Percentiles rank a stretch among this genome's conserved stretches.
phyloP scores from a whole-genome alignment of 2,329 filamentous ascomycete species.

The Aspergillus thermomutatus region DNA sequence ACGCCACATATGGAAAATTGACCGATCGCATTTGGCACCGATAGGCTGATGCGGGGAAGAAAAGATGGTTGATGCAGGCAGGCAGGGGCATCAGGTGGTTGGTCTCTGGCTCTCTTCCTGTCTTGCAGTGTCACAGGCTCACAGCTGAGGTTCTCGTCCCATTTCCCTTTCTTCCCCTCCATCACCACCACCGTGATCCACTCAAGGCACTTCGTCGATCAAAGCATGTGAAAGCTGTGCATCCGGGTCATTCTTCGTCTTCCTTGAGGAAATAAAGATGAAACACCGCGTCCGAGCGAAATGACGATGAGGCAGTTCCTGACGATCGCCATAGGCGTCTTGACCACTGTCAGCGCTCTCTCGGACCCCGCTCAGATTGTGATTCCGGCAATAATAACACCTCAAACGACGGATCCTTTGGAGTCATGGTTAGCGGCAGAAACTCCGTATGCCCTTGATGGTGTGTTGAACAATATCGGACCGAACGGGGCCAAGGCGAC shows the following conservation, averaged over 20 bases:
- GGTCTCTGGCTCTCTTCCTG: neutral
- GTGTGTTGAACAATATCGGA: conserved; percentile 56
- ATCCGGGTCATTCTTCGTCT: neutral
- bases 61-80: neutral
- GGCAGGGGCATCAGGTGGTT: neutral
- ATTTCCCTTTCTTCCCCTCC: neutral
- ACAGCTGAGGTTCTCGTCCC: neutral
- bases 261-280: neutral
- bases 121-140: neutral
- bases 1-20: neutral
- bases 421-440: conserved; percentile 44
- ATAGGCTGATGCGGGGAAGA: neutral
- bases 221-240: neutral
- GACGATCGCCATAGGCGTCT: neutral
- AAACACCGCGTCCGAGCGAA: neutral
- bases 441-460: conserved; percentile 50
- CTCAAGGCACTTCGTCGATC: neutral
- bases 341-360: neutral
- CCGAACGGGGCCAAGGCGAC: conserved; percentile 47
- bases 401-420: conserved; percentile 8
- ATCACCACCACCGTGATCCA: neutral
- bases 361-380: conserved; percentile 8
- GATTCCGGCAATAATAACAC: neutral
- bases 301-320: neutral
- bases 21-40: neutral